A percentile compares a stretch with the other conserved stretches of the same genome.
phyloP scores from a whole-genome alignment of 345 rosid genomes.

The Passiflora organensis region DNA sequence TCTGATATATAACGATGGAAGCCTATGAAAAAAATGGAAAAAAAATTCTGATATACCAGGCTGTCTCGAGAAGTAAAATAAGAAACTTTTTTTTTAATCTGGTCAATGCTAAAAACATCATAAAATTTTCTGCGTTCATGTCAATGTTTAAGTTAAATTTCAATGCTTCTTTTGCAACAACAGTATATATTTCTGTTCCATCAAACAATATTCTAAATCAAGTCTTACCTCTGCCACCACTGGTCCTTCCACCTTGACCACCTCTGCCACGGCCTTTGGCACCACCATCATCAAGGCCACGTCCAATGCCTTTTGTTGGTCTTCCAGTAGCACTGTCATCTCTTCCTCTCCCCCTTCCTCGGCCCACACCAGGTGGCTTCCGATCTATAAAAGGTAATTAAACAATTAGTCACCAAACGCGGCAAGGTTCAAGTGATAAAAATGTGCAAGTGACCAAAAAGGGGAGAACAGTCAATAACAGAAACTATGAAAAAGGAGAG shows the following conservation, averaged over 20 bases:
- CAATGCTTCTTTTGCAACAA: too few species aligned
- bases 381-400: constrained; percentile 42
- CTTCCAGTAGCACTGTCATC: constrained; percentile 67
- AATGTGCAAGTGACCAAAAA: not conserved
- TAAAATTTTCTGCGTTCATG: too few species aligned
- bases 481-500: too few species aligned
- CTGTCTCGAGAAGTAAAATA: too few species aligned
- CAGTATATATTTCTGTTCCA: not conserved
- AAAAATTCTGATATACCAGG: too few species aligned
- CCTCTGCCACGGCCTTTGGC: constrained; percentile 70
- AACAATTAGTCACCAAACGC: not conserved
- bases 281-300: constrained; percentile 66
- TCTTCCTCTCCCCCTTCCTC: constrained; percentile 84
- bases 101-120: too few species aligned
- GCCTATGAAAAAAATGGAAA: too few species aligned
- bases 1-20: too few species aligned
- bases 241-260: constrained; percentile 48
- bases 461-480: too few species aligned
- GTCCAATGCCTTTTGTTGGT: constrained; percentile 56
- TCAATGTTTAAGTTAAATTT: too few species aligned
- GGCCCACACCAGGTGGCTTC: constrained; percentile 73
- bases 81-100: too few species aligned
- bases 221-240: constrained; percentile 57
- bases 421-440: not conserved
- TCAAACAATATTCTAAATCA: not conserved